Evolutionary conservation across 179 eudicot genomes (phyloP).

Genomic region (Gypsophila paniculata): DNA sequence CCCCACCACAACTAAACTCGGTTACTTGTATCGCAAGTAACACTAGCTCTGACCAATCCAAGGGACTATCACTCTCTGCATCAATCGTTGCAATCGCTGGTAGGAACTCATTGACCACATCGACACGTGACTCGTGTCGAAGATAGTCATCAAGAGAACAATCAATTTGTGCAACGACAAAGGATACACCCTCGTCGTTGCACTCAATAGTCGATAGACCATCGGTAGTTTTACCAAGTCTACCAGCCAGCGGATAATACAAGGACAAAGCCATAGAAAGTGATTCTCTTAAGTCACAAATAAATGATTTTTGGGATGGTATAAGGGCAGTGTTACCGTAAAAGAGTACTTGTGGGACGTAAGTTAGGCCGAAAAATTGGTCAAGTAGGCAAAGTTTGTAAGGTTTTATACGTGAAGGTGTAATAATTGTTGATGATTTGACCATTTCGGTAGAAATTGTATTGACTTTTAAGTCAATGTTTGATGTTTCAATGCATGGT

Average conservation of each 20-base stretch:
- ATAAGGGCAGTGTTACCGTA: not conserved
- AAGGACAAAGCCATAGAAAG: slow-evolving; percentile 24
- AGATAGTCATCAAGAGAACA: slow-evolving; percentile 11
- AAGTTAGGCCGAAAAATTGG: not conserved
- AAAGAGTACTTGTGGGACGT: slow-evolving; percentile 13
- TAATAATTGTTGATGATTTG: slow-evolving; percentile 18
- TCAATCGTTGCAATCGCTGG: not conserved
- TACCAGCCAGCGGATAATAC: slow-evolving; percentile 31
- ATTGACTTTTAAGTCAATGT: slow-evolving; percentile 1
- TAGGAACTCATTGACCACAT: not conserved
- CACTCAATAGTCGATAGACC: slow-evolving; percentile 13
- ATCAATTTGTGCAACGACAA: slow-evolving; percentile 15
- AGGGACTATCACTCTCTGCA: not conserved
- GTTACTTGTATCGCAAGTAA: slow-evolving; percentile 18
- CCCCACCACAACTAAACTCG: slow-evolving; percentile 20
- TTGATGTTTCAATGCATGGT: not conserved
- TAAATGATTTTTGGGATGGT: too few relatives aligned
- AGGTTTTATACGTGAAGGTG: slow-evolving; percentile 11
- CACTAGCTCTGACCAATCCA: not conserved
- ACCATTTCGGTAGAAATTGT: slow-evolving; percentile 12
- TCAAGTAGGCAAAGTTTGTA: slow-evolving; percentile 19
- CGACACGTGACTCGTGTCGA: not conserved
- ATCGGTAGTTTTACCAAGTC: not conserved
- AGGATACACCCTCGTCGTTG: slow-evolving; percentile 24
- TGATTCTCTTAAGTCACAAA: slow-evolving; percentile 11